Evolutionary conservation across 805 yeast genomes (phyloP).

Genomic region (Ogataea henricii): DNA sequence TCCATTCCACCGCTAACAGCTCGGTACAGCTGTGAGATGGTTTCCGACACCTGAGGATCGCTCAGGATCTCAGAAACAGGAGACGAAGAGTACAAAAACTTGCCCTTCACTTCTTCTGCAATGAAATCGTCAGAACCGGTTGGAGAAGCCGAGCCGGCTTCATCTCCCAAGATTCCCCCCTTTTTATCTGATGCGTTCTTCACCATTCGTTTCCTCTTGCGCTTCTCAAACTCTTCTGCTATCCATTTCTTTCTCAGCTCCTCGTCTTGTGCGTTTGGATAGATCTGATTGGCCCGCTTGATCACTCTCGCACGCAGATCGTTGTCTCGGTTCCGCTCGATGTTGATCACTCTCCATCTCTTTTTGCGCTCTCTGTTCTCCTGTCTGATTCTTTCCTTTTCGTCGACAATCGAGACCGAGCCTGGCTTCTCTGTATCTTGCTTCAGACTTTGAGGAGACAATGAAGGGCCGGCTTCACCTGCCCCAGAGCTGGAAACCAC

Average conservation of each 20-base stretch:
- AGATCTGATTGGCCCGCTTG: conserved; percentile 67
- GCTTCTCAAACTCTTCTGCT: conserved; percentile 64
- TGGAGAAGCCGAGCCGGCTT: neutral
- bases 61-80: conserved; percentile 15
- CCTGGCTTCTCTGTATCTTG: conserved; percentile 7
- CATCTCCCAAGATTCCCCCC: neutral
- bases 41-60: conserved; percentile 14
- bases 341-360: conserved; percentile 81
- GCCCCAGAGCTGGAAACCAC: neutral
- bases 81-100: neutral
- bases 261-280: conserved; percentile 59
- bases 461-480: neutral
- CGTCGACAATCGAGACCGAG: conserved; percentile 32
- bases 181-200: conserved; percentile 27
- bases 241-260: conserved; percentile 68
- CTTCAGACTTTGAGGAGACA: neutral
- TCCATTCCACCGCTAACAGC: conserved; percentile 35
- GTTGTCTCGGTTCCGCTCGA: conserved; percentile 80
- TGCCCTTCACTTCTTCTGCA: conserved; percentile 8
- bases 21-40: conserved; percentile 19
- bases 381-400: conserved; percentile 57
- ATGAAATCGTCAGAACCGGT: neutral
- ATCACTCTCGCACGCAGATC: conserved; percentile 79
- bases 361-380: conserved; percentile 80
- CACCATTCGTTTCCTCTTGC: conserved; percentile 61